Conservation (phyloP, 257 asterid genomes). For the Cruciata laevipes region DNA sequence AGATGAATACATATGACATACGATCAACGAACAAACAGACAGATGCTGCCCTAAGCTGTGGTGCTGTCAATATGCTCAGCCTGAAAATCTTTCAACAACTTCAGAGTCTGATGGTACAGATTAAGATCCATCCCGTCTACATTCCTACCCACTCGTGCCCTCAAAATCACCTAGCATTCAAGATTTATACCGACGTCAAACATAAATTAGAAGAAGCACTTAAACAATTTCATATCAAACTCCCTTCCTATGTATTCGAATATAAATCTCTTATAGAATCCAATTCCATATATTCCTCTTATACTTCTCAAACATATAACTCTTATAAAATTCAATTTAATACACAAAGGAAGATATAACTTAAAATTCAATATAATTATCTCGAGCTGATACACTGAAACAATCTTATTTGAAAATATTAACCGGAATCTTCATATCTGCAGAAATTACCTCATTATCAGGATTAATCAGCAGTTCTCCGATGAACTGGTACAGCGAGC, state of each 20-base stretch:
- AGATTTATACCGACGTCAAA: not conserved
- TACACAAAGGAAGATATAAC: too few species aligned
- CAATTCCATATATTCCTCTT: not conserved
- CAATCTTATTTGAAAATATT: too few species aligned
- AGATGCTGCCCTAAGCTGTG: conserved; percentile 16
- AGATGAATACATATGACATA: not conserved
- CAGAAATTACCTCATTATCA: conserved; percentile 43
- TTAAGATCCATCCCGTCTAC: conserved; percentile 88
- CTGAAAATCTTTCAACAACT: conserved; percentile 62
- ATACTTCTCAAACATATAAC: not conserved
- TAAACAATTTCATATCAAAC: not conserved
- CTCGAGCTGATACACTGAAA: too few species aligned
- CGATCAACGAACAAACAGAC: conserved; percentile 2
- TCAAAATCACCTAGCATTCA: conserved; percentile 55
- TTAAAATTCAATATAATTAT: too few species aligned
- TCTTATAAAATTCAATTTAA: not conserved
- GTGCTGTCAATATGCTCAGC: conserved; percentile 41
- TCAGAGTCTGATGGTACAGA: conserved; percentile 70
- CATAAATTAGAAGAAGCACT: not conserved
- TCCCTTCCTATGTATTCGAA: not conserved
- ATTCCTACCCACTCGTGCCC: conserved; percentile 89
- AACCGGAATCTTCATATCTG: not conserved
- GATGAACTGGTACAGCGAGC: conserved; percentile 76
- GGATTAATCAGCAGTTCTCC: conserved; percentile 72
- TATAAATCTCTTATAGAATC: not conserved